Conservation (phyloP, 208 protist genomes). For the Trypanosoma theileri region DNA sequence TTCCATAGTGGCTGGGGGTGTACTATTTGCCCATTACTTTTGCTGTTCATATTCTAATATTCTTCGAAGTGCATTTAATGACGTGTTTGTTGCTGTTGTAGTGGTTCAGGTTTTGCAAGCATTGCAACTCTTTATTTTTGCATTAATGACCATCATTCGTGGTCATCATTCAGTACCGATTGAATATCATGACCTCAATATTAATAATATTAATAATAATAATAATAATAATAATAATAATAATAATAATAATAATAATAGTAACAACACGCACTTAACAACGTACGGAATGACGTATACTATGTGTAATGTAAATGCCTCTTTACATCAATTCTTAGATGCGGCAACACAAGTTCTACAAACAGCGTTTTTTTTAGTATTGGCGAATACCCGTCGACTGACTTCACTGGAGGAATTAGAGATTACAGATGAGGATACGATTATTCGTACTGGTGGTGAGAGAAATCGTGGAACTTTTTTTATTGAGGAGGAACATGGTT, state of each 20-base stretch:
- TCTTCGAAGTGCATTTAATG: constrained; percentile 27
- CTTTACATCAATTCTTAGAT: constrained; percentile 23
- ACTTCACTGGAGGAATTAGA: constrained; percentile 12
- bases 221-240: neutral
- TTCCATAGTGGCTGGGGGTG: neutral
- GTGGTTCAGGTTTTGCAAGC: constrained; percentile 22
- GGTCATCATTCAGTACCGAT: neutral
- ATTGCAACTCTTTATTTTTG: constrained; percentile 16
- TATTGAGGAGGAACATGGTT: neutral
- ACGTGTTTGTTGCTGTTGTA: constrained; percentile 23
- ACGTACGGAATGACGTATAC: constrained; percentile 17
- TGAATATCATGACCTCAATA: no score
- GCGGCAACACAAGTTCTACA: constrained; percentile 7
- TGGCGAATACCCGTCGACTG: constrained; percentile 19
- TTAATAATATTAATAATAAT: constrained; percentile 4
- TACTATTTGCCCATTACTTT: constrained; percentile 14
- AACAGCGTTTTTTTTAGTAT: constrained; percentile 18
- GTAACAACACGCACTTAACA: neutral
- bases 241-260: constrained; percentile 1
- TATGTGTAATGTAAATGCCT: constrained; percentile 25
- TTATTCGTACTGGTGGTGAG: neutral
- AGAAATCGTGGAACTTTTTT: neutral
- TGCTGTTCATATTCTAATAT: constrained; percentile 11
- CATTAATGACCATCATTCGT: constrained; percentile 12
- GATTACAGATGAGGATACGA: constrained; percentile 5